Evolutionary conservation across 805 yeast genomes (phyloP), one percentile per base, ranked within the genome.

Genomic region (Nakazawaea siamensis): DNA sequence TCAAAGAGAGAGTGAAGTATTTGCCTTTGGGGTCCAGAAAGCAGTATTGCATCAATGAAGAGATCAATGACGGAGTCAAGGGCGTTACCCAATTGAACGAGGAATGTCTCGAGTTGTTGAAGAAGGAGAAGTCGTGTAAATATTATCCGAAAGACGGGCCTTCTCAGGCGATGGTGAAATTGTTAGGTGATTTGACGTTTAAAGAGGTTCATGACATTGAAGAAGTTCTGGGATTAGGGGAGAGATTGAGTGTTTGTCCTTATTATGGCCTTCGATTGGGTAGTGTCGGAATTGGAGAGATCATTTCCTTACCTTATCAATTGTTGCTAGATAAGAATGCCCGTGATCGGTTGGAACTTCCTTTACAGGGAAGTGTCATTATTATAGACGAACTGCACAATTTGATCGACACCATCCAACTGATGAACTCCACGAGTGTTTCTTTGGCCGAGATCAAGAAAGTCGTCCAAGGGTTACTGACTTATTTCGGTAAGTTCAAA

Each of bases 341-440:
- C 0, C 62, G 96, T 45, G 65, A 66, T 4, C 61, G 75, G 0
- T 50, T 87, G 28, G 71, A 73, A 1, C 50, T 88, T 5, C 66
- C 76, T 27, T 48, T 88, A 8, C 66, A 68, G 34, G 70, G 74
- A 37, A 66, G 88, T 1, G 68, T 88, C 2, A 74, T 90, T 1
- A 70, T 90, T 4, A 77, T 88, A 18, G 97, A 88, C 53, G 97
- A 88, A 51, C 97, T 97, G 0, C 97, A 88, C 51, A 88, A 88
- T 51, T 58, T 88, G 28, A 51, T 86, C 19, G 96, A 87, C 45
- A 76, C 88, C 0, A 73, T 88, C 3, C 70, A 79, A 1, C 58
- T 80, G 2, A 59, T 90, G 42, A 70, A 80, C 47, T 84, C 95
- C 0, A 66, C 76, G 2, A 54, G 68, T 3, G 59, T 88, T 1